phyloP scores from a whole-genome alignment of 2,329 filamentous ascomycete species.

The Beauveria sp. region DNA sequence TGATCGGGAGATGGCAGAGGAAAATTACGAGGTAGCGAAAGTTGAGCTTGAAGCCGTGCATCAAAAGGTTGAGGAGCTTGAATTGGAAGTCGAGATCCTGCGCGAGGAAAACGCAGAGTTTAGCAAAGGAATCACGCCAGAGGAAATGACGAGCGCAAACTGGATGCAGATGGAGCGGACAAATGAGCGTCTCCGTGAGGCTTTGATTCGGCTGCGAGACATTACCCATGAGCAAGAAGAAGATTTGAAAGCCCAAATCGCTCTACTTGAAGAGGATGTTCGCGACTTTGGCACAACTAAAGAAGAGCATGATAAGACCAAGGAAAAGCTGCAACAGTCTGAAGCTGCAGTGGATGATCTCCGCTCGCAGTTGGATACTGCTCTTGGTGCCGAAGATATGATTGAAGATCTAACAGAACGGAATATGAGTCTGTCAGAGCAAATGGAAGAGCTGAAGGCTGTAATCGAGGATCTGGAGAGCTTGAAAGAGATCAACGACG shows the following conservation, averaged over 20 bases:
- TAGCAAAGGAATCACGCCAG: conserved; percentile 74
- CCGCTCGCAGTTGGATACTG: conserved; percentile 82
- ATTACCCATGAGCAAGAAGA: conserved; percentile 78
- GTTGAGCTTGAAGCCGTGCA: conserved; percentile 72
- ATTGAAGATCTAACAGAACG: conserved; percentile 86
- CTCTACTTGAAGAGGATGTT: conserved; percentile 64
- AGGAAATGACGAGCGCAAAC: conserved; percentile 77
- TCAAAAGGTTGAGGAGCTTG: conserved; percentile 70
- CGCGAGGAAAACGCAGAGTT: conserved; percentile 81
- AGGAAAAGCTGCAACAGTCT: conserved; percentile 64
- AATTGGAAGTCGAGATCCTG: conserved; percentile 80
- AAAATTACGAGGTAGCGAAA: conserved; percentile 76
- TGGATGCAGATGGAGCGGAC: conserved; percentile 89
- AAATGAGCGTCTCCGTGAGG: conserved; percentile 81
- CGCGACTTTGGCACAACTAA: conserved; percentile 60
- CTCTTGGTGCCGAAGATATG: conserved; percentile 83
- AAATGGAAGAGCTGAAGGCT: conserved; percentile 73
- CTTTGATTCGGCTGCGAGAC: conserved; percentile 75
- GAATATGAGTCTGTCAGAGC: conserved; percentile 75
- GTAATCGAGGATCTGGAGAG: conserved; percentile 82
- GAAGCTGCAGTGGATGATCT: conserved; percentile 78
- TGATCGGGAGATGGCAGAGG: conserved; percentile 94
- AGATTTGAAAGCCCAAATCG: conserved; percentile 68
- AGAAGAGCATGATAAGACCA: conserved; percentile 60
- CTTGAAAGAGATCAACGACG: conserved; percentile 86